Base-by-base conservation (phyloP, 148 eudicot genomes). In the Rheum nobile region DNA sequence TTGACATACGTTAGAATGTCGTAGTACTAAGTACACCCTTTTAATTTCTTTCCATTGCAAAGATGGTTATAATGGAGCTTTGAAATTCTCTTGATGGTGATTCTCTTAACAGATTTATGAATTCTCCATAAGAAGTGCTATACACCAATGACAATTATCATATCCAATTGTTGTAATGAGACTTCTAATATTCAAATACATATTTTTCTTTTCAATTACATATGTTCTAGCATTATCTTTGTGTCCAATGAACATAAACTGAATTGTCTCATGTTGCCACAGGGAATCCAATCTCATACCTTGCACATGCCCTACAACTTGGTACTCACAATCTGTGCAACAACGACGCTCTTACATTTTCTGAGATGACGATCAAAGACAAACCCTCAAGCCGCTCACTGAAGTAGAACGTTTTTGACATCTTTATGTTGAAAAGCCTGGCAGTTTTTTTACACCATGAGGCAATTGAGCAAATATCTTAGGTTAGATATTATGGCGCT, bases 281-380 rank as follows among this genome's bases (percentile, higher is more conserved):
- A 67, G 71, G 41, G 10, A 32, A 67, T 67, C 24, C 71, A 21
- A 67, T 37, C 42, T 67, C 71, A 24, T 16, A 34, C 8, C 41
- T 29, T 67, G 41, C 21, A 29, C 3, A 21, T 71, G 16, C 73
- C 34, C 16, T 71, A 71, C 73, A 71, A 12, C 22, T 41, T 71
- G 73, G 47, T 34, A 21, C 73, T 71, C 32, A 71, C 47, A 39
- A 13, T 43, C 73, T 39, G 31, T 4, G 47, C 50, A 71, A 26
- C 10, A 46, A 4, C 8, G 32, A 4, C 8, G 32, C 50, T 71
- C 14, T 2, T 38, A 38, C 31, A 38, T 12, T 71, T 39, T 7
- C 9, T 71, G 48, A 71, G 73, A 71, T 71, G 73, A 71, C 73
- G 41, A 19, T 5, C 22, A 34, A 65, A 16, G 37, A 61, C 13